Evolutionary conservation across 2,329 filamentous ascomycete genomes (phyloP).

Genomic region (Hymenoscyphus repandus): DNA sequence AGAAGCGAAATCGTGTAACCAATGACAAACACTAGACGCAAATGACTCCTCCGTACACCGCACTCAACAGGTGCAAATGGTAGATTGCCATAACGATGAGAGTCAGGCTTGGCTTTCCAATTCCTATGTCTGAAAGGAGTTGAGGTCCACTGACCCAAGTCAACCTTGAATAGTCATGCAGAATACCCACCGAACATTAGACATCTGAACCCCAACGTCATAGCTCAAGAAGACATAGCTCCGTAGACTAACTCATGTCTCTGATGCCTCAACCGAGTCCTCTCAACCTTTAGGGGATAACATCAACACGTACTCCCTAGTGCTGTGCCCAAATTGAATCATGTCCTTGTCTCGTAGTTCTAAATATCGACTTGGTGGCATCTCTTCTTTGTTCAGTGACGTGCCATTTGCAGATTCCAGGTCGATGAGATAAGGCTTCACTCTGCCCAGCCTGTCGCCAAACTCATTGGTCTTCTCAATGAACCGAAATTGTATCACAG

Average conservation of each 20-base stretch:
- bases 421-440: conserved; percentile 87
- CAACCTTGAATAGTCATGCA: not conserved
- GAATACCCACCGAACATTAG: not conserved
- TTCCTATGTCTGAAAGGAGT: not conserved
- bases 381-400: conserved; percentile 66
- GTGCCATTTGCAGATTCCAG: conserved; percentile 92
- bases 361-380: conserved; percentile 74
- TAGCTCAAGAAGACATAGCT: not conserved
- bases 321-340: conserved; percentile 79
- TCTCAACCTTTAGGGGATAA: conserved; percentile 42
- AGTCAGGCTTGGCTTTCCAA: too few relatives aligned
- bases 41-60: too few relatives aligned
- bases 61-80: too few relatives aligned
- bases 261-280: not conserved
- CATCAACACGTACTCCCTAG: conserved; percentile 95
- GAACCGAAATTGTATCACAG: conserved; percentile 87
- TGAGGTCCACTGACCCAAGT: not conserved
- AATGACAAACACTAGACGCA: too few relatives aligned
- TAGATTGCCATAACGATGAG: too few relatives aligned
- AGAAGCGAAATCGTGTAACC: too few relatives aligned
- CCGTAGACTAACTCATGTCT: too few relatives aligned
- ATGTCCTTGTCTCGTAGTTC: conserved; percentile 88
- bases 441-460: conserved; percentile 73
- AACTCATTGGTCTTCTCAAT: conserved; percentile 79
- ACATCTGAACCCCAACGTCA: not conserved